phyloP scores from a whole-genome alignment of 2,329 filamentous ascomycete genomes.

The Arthroderma sp. region DNA sequence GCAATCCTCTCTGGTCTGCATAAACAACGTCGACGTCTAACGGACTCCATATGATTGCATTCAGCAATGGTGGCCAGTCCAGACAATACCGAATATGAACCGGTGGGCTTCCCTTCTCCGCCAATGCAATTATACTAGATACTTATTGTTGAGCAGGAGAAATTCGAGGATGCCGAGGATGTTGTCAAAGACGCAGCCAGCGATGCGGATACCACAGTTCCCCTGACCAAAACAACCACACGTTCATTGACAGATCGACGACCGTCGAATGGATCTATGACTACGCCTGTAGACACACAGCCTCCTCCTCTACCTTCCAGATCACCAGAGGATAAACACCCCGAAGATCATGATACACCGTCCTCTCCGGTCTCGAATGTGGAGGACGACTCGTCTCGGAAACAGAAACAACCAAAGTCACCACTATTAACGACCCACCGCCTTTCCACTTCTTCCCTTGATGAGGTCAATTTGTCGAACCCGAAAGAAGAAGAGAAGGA shows the following conservation, averaged over 20 bases:
- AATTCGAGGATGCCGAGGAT: conserved; percentile 72
- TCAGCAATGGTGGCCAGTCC: conserved; percentile 25
- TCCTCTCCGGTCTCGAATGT: conserved; percentile 18
- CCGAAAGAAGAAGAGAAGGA: conserved; percentile 41
- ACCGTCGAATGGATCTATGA: conserved; percentile 25
- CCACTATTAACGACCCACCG: conserved; percentile 41
- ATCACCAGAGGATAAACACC: conserved; percentile 7
- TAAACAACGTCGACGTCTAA: background rate
- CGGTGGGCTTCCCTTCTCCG: conserved; percentile 18
- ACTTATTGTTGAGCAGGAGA: conserved; percentile 41
- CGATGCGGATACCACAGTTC: conserved; percentile 15
- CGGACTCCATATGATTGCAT: conserved; percentile 3
- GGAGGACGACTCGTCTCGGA: conserved; percentile 23
- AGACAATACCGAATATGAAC: conserved; percentile 31
- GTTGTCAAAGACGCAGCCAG: conserved; percentile 54
- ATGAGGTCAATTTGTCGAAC: conserved; percentile 51
- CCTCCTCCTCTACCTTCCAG: conserved; percentile 16
- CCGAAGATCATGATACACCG: conserved; percentile 15
- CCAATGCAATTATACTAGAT: conserved; percentile 2
- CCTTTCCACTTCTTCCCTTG: conserved; percentile 45
- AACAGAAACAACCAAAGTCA: conserved; percentile 34
- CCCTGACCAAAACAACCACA: conserved; percentile 31
- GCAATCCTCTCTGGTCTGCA: too few species aligned
- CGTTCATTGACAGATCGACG: conserved; percentile 47
- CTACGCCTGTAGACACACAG: conserved; percentile 26